Evolutionary conservation across 2,329 filamentous ascomycete genomes (phyloP), one percentile per base, ranked within the genome.

Genomic region (Colletotrichum camelliae): DNA sequence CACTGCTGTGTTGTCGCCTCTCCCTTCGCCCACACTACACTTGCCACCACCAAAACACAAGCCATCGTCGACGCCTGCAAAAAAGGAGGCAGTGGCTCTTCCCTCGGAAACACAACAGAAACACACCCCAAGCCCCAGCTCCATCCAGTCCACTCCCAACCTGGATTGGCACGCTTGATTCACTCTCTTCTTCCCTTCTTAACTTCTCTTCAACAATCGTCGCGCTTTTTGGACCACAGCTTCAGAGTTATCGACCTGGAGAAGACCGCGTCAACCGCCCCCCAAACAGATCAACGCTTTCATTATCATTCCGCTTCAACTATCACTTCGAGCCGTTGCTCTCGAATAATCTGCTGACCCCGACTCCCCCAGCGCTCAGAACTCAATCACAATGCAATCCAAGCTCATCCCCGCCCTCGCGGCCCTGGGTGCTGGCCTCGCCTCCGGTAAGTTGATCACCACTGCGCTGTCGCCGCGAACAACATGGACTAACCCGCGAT

Each of bases 381-480:
- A 48, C 12, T 65, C 75, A 76, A 79, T 80, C 85, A 88, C 81
- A 81, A 90, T 90, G 88, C 85, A 84, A 83, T 86, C 83, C 85
- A 81, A 84, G 86, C 80, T 72, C 77, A 80, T 88, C 71, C 84
- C 87, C 78, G 88, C 87, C 81, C 80, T 86, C 73, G 81, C 86
- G 85, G 88, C 86, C 67, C 74, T 89, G 64, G 81, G 84, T 70
- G 80, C 82, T 67, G 80, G 84, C 77, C 79, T 87, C 65, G 86
- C 83, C 39, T 86, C 86, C 69, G 87, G 88, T 89, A 82, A 78
- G 87, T 81, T 48, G n/a, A 7, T 85, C 67, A 81, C 13, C 10
- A 33, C 4, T 21, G 13, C 7, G 29, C 18, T 13, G 68, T 57
- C 43, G 39, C 7, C 18, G 13, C 18, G 27, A 29, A 43, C 16